A percentile compares a stretch with the other conserved stretches of the same genome.
Conservation (phyloP, 345 rosid species). For the Corchorus capsularis region DNA sequence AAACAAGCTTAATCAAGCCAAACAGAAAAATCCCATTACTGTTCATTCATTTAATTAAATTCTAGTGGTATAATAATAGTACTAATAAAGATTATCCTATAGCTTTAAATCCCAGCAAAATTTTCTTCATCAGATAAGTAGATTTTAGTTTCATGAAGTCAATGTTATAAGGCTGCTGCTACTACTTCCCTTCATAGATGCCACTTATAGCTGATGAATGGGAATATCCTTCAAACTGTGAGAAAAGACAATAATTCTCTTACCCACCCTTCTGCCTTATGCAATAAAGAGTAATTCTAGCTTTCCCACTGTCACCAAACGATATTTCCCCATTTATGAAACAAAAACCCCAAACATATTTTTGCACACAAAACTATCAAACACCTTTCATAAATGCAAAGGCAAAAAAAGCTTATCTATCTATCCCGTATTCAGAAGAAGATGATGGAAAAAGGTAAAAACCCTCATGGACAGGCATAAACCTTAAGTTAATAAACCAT, state of each 20-base stretch:
- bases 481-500: conserved; percentile 1
- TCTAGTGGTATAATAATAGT: not conserved
- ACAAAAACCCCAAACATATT: conserved; percentile 9
- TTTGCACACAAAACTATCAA: conserved; percentile 12
- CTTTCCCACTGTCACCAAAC: conserved; percentile 26
- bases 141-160: not conserved
- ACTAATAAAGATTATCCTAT: no score
- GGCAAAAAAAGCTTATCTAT: not conserved
- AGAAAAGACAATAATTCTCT: conserved; percentile 43
- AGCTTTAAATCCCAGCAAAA: not conserved
- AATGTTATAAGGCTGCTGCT: not conserved
- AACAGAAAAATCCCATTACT: not conserved
- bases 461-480: conserved; percentile 24
- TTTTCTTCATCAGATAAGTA: not conserved
- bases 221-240: conserved; percentile 24
- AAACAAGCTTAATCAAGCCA: conserved; percentile 11
- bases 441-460: not conserved
- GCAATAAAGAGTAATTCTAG: conserved; percentile 31
- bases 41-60: not conserved
- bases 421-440: conserved; percentile 9
- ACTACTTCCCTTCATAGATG: not conserved
- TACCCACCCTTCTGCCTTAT: conserved; percentile 19
- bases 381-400: conserved; percentile 22
- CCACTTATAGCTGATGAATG: conserved; percentile 18
- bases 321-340: conserved; percentile 29